These are phyloP conservation scores for Suillus alpinus DNA, from an alignment of 768 basidiomycete genomes.

Conservation along the genomic window DNA sequence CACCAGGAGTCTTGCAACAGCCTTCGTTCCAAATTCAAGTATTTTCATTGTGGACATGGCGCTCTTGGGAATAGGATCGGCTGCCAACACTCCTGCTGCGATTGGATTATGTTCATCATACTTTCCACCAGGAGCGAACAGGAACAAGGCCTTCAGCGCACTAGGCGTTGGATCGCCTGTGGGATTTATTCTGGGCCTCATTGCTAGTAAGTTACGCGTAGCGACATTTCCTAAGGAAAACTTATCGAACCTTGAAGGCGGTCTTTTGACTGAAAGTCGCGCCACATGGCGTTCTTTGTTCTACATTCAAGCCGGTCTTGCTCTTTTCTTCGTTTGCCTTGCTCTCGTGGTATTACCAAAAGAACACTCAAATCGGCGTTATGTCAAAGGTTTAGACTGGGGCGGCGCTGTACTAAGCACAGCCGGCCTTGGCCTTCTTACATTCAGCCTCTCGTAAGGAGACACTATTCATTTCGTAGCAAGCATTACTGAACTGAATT, in stretches of 20 bases:
- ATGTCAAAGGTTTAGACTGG: conserved; percentile 35
- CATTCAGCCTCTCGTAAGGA: conserved; percentile 33
- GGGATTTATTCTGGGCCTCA: conserved; percentile 32
- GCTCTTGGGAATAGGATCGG: conserved; percentile 31
- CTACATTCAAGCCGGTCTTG: conserved; percentile 32
- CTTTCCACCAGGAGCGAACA: conserved; percentile 28
- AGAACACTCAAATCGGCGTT: conserved; percentile 16
- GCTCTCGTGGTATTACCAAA: conserved; percentile 21
- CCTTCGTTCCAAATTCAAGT: conserved; percentile 25
- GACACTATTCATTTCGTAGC: not conserved
- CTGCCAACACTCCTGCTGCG: conserved; percentile 34
- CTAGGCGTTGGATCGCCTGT: conserved; percentile 34
- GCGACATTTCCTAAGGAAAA: not conserved
- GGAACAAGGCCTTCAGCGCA: conserved; percentile 32
- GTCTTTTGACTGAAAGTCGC: conserved; percentile 27
- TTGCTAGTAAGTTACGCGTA: conserved; percentile 21
- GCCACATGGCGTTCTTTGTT: conserved; percentile 34
- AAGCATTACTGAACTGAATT: conserved; percentile 1
- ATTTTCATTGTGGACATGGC: conserved; percentile 32
- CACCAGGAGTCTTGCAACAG: conserved; percentile 28
- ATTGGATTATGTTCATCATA: conserved; percentile 24
- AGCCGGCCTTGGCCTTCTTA: conserved; percentile 31
- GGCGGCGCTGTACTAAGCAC: conserved; percentile 33
- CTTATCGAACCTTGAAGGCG: conserved; percentile 17
- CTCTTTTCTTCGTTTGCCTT: conserved; percentile 23